Conservation (phyloP, 768 basidiomycete species). For the Rhodosporidiobolus sp. region DNA sequence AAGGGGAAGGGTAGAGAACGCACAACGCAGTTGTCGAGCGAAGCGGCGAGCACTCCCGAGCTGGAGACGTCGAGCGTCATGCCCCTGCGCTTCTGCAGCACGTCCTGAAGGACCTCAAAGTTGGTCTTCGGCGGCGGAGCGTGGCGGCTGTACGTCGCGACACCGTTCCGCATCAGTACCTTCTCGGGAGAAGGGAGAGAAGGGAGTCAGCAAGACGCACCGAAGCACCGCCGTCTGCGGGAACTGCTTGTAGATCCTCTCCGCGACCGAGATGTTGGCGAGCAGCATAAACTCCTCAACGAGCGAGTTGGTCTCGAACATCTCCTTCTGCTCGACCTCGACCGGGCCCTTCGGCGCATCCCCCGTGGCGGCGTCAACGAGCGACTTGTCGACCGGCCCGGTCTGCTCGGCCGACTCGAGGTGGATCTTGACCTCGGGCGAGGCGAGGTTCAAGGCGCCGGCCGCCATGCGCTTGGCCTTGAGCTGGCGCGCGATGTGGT, state of each 20-base stretch:
- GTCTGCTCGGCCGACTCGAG: conserved; percentile 88
- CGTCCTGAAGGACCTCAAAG: conserved; percentile 92
- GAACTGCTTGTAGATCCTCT: conserved; percentile 87
- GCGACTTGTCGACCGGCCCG: conserved; percentile 16
- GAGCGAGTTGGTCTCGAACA: conserved; percentile 87
- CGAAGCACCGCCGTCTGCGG: conserved; percentile 92
- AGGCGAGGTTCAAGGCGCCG: conserved; percentile 95
- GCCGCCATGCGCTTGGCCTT: conserved; percentile 83
- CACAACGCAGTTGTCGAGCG: conserved; percentile 81
- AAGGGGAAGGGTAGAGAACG: conserved; percentile 45
- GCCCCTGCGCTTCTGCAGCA: conserved; percentile 77
- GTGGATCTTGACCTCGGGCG: conserved; percentile 96
- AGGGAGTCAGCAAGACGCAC: conserved; percentile 50
- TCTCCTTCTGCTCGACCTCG: conserved; percentile 92
- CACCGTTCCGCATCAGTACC: neutral
- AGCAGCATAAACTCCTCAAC: conserved; percentile 99
- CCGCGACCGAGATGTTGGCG: conserved; percentile 90
- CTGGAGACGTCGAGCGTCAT: conserved; percentile 82
- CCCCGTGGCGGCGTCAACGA: conserved; percentile 1
- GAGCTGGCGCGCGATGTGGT: conserved; percentile 77
- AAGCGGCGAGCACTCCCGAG: conserved; percentile 81
- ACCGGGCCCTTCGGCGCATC: conserved; percentile 63
- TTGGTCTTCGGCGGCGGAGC: conserved; percentile 85
- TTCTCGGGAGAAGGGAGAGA: neutral
- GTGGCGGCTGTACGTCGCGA: conserved; percentile 75